Percentiles rank a stretch among this genome's conserved stretches.
phyloP scores from a whole-genome alignment of 495 filamentous ascomycete species.

The Massariosphaeria phaeospora region DNA sequence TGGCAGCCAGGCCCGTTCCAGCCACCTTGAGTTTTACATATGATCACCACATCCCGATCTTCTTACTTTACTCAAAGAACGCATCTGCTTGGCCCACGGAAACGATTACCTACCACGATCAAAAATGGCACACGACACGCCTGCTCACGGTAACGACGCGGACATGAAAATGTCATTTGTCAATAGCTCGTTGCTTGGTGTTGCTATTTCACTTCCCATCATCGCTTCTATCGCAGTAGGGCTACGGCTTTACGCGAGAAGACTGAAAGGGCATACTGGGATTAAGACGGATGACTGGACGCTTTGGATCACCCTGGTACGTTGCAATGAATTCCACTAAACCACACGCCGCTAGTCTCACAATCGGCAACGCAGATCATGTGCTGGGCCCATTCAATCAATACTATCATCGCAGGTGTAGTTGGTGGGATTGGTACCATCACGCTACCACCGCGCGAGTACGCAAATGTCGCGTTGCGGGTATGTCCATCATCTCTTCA shows the following conservation, averaged over 20 bases:
- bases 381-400: constrained; percentile 22
- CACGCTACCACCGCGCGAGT: constrained; percentile 12
- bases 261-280: background rate
- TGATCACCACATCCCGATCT: too few relatives aligned
- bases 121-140: background rate
- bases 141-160: background rate
- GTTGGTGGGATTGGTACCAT: constrained; percentile 21
- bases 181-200: constrained; percentile 6
- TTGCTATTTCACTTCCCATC: constrained; percentile 17
- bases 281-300: constrained; percentile 15
- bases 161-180: constrained; percentile 12
- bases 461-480: constrained; percentile 16
- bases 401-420: constrained; percentile 12
- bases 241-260: constrained; percentile 10
- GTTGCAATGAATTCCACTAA: background rate
- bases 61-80: background rate
- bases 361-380: background rate
- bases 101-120: background rate
- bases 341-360: background rate
- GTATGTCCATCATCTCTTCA: background rate
- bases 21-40: too few relatives aligned
- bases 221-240: background rate
- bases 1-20: too few relatives aligned
- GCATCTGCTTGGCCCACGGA: background rate
- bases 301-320: constrained; percentile 14